Percentiles rank a stretch among this genome's conserved stretches.
These are phyloP conservation scores for Quercus tomentella DNA, from an alignment of 331 rosid species.

Conservation along the genomic window DNA sequence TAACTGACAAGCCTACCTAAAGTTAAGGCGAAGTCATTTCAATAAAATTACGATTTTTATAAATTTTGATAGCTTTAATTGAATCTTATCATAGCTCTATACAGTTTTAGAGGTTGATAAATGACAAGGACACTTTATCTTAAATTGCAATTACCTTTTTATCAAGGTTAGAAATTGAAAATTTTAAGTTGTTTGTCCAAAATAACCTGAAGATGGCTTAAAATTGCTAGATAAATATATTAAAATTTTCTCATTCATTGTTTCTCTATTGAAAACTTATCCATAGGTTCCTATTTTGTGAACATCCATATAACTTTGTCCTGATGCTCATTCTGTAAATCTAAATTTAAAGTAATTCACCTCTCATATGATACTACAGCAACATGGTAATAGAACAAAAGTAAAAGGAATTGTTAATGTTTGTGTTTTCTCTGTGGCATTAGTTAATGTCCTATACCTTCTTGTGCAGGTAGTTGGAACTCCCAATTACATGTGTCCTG, in stretches of 20 bases:
- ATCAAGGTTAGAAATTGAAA: not conserved
- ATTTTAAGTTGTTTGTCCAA: not conserved
- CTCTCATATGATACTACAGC: not conserved
- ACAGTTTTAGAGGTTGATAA: not conserved
- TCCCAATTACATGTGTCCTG: conserved; percentile 99
- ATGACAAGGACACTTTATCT: not conserved
- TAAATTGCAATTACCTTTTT: not conserved
- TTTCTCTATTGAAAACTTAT: not conserved
- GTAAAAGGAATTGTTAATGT: not conserved
- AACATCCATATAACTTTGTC: not conserved
- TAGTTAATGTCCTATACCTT: conserved; percentile 17
- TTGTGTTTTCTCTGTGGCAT: not conserved
- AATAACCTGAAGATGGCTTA: not conserved
- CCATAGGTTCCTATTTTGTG: not conserved
- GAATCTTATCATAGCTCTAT: not conserved
- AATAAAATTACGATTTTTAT: not conserved
- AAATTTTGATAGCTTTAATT: not conserved
- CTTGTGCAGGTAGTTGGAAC: conserved; percentile 90
- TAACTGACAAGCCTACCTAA: not conserved
- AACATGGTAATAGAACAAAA: not conserved
- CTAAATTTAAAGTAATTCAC: not conserved
- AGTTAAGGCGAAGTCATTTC: not conserved
- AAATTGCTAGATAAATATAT: no score
- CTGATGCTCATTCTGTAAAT: not conserved
- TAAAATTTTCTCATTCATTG: not conserved